These are phyloP conservation scores for Odontarrhena argentea DNA, from an alignment of 345 rosid species.

Conservation along the genomic window DNA sequence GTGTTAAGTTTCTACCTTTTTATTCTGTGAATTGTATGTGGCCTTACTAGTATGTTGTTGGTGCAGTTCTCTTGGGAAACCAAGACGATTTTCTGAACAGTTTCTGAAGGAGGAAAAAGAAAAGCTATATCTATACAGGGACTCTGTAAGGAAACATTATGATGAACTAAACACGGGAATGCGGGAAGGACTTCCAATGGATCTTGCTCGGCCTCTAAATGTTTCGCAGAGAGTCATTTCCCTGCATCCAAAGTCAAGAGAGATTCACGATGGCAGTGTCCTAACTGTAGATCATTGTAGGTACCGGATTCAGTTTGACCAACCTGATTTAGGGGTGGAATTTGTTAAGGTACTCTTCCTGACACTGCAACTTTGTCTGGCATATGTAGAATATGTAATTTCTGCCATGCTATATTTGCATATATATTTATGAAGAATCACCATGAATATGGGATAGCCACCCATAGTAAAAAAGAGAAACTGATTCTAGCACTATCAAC, in stretches of 20 bases:
- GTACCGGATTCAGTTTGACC: slow-evolving; percentile 67
- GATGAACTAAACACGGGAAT: slow-evolving; percentile 64
- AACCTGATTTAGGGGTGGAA: slow-evolving; percentile 68
- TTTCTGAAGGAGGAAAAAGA: slow-evolving; percentile 82
- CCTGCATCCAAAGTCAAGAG: slow-evolving; percentile 71
- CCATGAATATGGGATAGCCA: slow-evolving; percentile 11
- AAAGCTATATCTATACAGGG: slow-evolving; percentile 70
- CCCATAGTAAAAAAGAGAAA: background rate
- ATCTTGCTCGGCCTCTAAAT: slow-evolving; percentile 71
- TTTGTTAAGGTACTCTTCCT: slow-evolving; percentile 64
- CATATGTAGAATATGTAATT: slow-evolving; percentile 4
- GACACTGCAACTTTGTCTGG: slow-evolving; percentile 21
- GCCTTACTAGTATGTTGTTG: slow-evolving; percentile 24
- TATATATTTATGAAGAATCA: background rate
- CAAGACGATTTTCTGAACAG: slow-evolving; percentile 75
- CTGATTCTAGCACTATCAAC: slow-evolving; percentile 2
- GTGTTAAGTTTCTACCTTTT: slow-evolving; percentile 8
- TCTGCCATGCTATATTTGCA: background rate
- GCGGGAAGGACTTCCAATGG: slow-evolving; percentile 82
- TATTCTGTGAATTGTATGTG: slow-evolving; percentile 10
- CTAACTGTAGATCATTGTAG: slow-evolving; percentile 68
- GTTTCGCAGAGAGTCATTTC: slow-evolving; percentile 76
- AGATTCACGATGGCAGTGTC: slow-evolving; percentile 74
- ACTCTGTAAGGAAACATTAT: slow-evolving; percentile 76
- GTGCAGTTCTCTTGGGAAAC: slow-evolving; percentile 84